Evolutionary conservation across 2,329 filamentous ascomycete species (phyloP), one percentile per base, ranked within the genome.

Genomic region (Aspergillus caelatus): DNA sequence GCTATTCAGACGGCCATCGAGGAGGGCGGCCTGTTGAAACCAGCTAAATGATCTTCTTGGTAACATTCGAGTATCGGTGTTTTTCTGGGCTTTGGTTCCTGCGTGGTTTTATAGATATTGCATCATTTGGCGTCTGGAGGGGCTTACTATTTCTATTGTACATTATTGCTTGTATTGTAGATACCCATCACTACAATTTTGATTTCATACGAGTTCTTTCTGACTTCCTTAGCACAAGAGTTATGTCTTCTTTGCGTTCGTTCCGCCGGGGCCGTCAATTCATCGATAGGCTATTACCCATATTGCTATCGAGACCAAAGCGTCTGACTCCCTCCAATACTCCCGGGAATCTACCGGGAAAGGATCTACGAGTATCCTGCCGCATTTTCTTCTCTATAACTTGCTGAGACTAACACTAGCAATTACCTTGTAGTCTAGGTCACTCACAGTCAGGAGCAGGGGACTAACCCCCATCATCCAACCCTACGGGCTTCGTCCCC

Each of bases 1-100:
- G 75, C 80, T 19, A 69, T 86, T 58, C 75, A 78, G 30, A 72
- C 75, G 16, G 71, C 80, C 16, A 69, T 86, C 60, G 75, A 78
- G 30, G 73, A 75, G 16, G 71, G 71, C 26, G 68, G 61, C 3
- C 55, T 75, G 12, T 61, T 71, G 46, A 74, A 74, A 62, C 62
- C 70, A 52, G 46, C 60, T 21, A 65, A 65, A 41, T 60, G 60
- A 16, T 23, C 32, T 46, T 48, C n/a, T 53, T 10, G 30, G 19
- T 57, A 16, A 36, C 39, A 4, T 10, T 32, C 50, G 32, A 39
- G 23, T 34, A 30, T 26, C 30, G 28, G 28, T 34, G 28, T 48
- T 32, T n/a, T 56, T 28, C n/a, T 45, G 10, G 30, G 26, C 5
- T 3, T 53, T 16, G 36, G 19, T 50, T 56, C 19, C 50, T 14